Conservation (phyloP, 2,329 filamentous ascomycete species). For the Grosmannia huntii region DNA sequence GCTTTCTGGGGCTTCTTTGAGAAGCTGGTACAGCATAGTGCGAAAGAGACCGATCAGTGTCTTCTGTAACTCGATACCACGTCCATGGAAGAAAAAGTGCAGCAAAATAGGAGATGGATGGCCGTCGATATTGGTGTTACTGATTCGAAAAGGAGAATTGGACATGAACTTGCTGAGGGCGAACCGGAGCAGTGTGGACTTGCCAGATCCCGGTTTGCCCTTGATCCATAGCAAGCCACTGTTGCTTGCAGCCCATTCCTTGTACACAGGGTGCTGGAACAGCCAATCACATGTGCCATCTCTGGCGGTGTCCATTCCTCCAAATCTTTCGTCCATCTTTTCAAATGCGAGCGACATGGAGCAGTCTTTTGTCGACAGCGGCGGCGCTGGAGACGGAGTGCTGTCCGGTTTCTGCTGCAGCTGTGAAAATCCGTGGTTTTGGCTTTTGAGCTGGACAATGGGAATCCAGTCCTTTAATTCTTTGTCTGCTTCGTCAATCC, state of each 20-base stretch:
- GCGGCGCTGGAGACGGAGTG: not conserved
- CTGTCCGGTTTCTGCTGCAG: not conserved
- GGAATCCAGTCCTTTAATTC: not conserved
- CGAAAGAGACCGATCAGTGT: slow-evolving; percentile 20
- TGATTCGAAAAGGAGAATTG: not conserved
- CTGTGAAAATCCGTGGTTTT: not conserved
- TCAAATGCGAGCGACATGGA: not conserved
- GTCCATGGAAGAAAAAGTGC: slow-evolving; percentile 24
- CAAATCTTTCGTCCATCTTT: not conserved
- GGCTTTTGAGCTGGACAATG: not conserved
- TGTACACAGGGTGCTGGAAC: slow-evolving; percentile 12
- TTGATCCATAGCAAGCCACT: slow-evolving; percentile 24
- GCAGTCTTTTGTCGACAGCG: not conserved
- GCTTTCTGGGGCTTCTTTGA: slow-evolving; percentile 13
- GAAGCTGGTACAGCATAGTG: slow-evolving; percentile 21
- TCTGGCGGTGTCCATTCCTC: not conserved
- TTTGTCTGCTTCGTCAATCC: not conserved
- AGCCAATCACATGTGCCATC: slow-evolving; percentile 4
- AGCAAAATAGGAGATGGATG: slow-evolving; percentile 6
- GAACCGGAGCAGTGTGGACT: slow-evolving; percentile 21
- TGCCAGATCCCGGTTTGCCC: slow-evolving; percentile 21
- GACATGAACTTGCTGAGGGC: slow-evolving; percentile 12
- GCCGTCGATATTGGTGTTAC: not conserved
- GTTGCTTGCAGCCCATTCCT: not conserved
- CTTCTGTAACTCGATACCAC: slow-evolving; percentile 20